Evolutionary conservation across 495 filamentous ascomycete species (phyloP), one percentile per base, ranked within the genome.

Genomic region (Penicillium riverlandense): DNA sequence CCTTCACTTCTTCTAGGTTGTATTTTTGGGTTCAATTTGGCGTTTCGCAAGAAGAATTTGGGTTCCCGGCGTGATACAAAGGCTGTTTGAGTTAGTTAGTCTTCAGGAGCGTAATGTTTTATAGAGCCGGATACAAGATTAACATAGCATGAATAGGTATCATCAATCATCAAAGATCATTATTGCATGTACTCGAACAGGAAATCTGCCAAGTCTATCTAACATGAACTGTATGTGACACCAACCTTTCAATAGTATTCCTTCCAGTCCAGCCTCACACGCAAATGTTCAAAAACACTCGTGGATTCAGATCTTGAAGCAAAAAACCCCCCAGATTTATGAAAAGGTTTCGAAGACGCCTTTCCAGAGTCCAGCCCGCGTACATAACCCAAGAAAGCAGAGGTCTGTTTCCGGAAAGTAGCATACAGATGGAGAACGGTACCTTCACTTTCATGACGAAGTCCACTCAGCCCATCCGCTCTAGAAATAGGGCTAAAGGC

Each of bases 381-480:
- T 36, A 73, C 22, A 48, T 67, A 71, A 0, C 50, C 47, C 13
- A 69, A 55, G 48, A 92, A 90, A 0, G 85, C 76, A 13, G 76
- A 75, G 0, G 84, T 71, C 47, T 85, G 84, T 55, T 81, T 85
- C 54, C 70, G 72, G 46, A 91, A 86, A 14, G 61, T 55, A 2
- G 57, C 52, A 58, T 90, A 87, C 36, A 90, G 52, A 12, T 74
- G 71, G 42, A 62, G 51, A 11, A 75, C 58, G 37, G 73, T 53
- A 36, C 66, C 59, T 49, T 71, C 71, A 7, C 59, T 63, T 32
- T 70, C 59, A 29, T 61, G 57, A 27, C 69, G 53, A 12, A 54
- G 49, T 10, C 58, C 63, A 30, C 48, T 52, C 48, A 66, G 66
- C 3, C 73, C 74, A 41, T 69, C 64, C 41, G 59, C 50, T 35